These are phyloP conservation scores for Aphanomyces stellatus DNA, from an alignment of 352 stramenopile genomes.

Conservation along the genomic window DNA sequence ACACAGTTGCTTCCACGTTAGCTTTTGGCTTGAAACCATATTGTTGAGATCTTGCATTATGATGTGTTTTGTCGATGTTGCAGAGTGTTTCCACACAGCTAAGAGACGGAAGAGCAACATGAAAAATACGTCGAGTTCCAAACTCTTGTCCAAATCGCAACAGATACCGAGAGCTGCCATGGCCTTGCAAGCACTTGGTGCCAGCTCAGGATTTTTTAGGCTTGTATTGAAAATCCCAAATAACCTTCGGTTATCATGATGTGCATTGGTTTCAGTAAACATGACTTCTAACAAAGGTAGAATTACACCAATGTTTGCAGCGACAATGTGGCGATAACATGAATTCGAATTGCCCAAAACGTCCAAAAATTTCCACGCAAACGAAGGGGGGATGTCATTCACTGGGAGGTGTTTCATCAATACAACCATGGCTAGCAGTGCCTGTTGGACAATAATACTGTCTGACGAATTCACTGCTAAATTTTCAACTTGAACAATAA, in stretches of 20 bases:
- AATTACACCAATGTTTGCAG: background rate
- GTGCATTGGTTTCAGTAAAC: too few species aligned
- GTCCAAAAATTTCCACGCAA: conserved; percentile 7
- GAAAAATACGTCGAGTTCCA: conserved; percentile 37
- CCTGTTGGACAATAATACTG: background rate
- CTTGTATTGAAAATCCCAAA: background rate
- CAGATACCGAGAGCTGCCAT: conserved; percentile 36
- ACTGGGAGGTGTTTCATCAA: conserved; percentile 1
- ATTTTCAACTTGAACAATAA: background rate
- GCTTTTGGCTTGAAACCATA: conserved; percentile 31
- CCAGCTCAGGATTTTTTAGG: background rate
- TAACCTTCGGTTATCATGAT: too few species aligned
- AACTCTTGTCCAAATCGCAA: conserved; percentile 26
- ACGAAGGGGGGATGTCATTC: background rate
- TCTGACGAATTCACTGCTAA: background rate
- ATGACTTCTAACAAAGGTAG: background rate
- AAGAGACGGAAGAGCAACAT: conserved; percentile 43
- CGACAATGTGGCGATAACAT: background rate
- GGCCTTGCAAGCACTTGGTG: background rate
- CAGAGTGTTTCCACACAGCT: conserved; percentile 40
- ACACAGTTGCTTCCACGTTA: conserved; percentile 51
- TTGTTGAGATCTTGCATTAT: conserved; percentile 31
- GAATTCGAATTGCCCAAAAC: background rate
- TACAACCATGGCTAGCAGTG: background rate
- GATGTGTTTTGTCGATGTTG: conserved; percentile 22